Evolutionary conservation across 2,329 filamentous ascomycete genomes (phyloP), one percentile per base, ranked within the genome.

Genomic region (Zymoseptoria crescenta): DNA sequence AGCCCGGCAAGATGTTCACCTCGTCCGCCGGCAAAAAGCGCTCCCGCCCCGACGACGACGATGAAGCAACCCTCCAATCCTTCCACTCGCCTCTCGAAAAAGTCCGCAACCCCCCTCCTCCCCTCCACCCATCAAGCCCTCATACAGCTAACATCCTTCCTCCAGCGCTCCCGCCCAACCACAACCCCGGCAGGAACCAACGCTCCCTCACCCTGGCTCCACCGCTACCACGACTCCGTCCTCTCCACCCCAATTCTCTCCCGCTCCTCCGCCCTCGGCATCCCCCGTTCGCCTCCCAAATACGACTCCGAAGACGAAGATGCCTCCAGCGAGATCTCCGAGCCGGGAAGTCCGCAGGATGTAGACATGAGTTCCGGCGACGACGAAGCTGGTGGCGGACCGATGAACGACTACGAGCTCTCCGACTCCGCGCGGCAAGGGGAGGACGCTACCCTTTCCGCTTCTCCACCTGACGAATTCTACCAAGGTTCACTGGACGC

Each of bases 241-340:
- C 60, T 70, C 51, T 65, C 60, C 54, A 70, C 67, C 9, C 69
- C 67, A 9, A 67, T 62, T 24, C 50, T 51, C 19, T 41, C 54
- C 49, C 35, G 35, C 35, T 53, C 59, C 5, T 58, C 61, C 19
- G 56, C 61, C 30, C 55, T 60, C 49, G 45, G 60, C 49, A 35
- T 53, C 45, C 35, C 35, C 35, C 48, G 48, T 20, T 59, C 67
- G 45, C 66, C 67, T 54, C 62, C 62, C 41, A 68, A 68, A 49
- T 70, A 72, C 59, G 68, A 71, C 57, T 69, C 67, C 60, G 67
- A 64, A 41, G 58, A 62, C 35, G 67, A 70, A 49, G 66, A 68
- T 30, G 66, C 68, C 16, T 70, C 68, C 9, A 70, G 68, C 29
- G 66, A 71, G 61, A 59, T 67, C 20, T 71, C 69, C 1, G 70